Base-by-base conservation (phyloP, 257 asterid species). In the Perilla frutescens region DNA sequence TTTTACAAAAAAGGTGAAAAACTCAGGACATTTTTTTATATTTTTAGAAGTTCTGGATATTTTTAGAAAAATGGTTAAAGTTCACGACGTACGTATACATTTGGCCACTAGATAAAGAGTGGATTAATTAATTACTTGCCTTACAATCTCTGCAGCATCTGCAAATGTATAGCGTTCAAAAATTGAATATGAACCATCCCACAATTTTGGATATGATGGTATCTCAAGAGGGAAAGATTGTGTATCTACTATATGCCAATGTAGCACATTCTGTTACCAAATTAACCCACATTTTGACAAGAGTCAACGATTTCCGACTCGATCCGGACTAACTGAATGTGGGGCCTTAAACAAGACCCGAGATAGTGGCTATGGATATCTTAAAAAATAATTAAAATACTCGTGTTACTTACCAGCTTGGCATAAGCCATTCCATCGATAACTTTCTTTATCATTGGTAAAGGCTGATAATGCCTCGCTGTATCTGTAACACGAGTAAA, bases 231-330 rank as follows among this genome's bases (percentile, higher is more conserved):
- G 97, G 81, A 93, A 93, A 8, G 98, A 93, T 76, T 93, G 93
- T 20, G 93, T 75, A 64, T 93, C 98, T 57, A 93, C 96, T 66
- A 93, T 93, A 82, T 93, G 98, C 98, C 98, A 93, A 68, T 93
- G 98, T 81, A 93, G 83, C 87, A 93, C 98, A 61, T 91, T 93
- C 98, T 93, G 87, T 61, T 47, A 50, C 4, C 10, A 40, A 53
- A 8, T 31, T 40, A 71, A 37, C 44, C 45, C 61, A 31, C 14
- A 14, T 41, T 4, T 3, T 9, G 26, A 40, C 50, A 57, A 47
- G 20, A 68, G 10, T 55, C 7, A 61, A 61, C 32, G 36, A 40
- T 11, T 60, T 48, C 12, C 1, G 26, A 49, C 26, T 7, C 29
- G 40, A 8, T 41, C 20, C 4, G 40, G 40, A 57, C 12, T 29